These are phyloP conservation scores for Sporothrix globosa DNA, from an alignment of 2,329 filamentous ascomycete species.

Conservation along the genomic window DNA sequence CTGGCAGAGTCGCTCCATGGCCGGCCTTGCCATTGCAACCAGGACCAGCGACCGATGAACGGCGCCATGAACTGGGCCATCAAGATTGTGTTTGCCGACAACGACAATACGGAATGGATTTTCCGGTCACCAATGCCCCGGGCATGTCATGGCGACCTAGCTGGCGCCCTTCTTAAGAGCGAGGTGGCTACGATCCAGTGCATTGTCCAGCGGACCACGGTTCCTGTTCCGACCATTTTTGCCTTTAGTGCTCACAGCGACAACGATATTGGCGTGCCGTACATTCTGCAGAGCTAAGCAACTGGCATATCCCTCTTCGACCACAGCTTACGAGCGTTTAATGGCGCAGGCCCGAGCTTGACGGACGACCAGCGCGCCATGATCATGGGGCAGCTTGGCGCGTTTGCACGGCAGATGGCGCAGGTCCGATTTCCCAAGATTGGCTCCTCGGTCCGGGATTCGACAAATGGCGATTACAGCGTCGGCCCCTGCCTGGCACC, in stretches of 20 bases:
- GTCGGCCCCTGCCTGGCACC: neutral
- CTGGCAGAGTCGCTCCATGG: too few relatives aligned
- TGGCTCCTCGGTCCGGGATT: neutral
- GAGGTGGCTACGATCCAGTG: too few relatives aligned
- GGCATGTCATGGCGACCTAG: too few relatives aligned
- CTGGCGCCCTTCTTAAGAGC: too few relatives aligned
- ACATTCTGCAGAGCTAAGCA: constrained; percentile 23
- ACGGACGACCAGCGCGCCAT: constrained; percentile 9
- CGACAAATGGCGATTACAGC: neutral
- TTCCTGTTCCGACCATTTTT: too few relatives aligned
- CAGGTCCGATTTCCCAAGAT: constrained; percentile 13
- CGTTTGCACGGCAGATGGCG: constrained; percentile 11
- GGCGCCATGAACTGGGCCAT: too few relatives aligned
- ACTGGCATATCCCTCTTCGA: constrained; percentile 10
- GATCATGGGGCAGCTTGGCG: constrained; percentile 19
- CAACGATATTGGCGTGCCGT: constrained; percentile 24
- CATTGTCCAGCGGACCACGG: too few relatives aligned
- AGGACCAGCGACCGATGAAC: too few relatives aligned
- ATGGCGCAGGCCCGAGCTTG: neutral
- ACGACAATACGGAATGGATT: too few relatives aligned
- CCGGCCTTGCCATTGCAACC: too few relatives aligned
- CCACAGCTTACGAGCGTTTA: neutral
- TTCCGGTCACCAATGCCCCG: too few relatives aligned
- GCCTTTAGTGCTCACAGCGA: neutral
- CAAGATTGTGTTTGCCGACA: too few relatives aligned